Evolutionary conservation across 1,284 basidiomycete species (phyloP), one percentile per base, ranked within the genome.

Genomic region (Apiotrichum veenhuisii): DNA sequence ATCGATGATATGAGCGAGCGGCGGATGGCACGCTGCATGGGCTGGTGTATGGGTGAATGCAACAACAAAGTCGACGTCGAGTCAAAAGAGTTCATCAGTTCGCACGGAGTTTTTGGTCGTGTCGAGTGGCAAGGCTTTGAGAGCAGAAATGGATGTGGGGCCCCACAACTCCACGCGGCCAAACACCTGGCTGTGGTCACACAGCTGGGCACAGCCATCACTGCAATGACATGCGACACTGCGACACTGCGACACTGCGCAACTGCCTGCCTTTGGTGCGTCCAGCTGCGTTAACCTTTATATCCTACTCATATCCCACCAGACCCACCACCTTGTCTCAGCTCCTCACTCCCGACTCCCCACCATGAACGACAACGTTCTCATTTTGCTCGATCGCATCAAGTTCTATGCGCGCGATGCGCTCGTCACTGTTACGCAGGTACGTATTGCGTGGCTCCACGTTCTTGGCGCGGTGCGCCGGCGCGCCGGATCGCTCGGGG

Each of bases 391-490:
- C 27, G 68, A 75, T 57, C 57, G 70, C 41, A 57, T 73, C 62
- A 67, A 66, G 62, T 70, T 75, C 59, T 69, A 72, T 55, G 64
- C 68, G 2, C 50, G 58, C 36, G 68, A 70, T 58, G 61, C 70
- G 23, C 53, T 71, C 47, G 57, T 71, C 25, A 72, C 72, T 2
- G 51, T 74, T 14, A 65, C 70, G 1, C 70, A 74, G 54, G 72
- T 72, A 47, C 52, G 70, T 61, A 18, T 26, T 8, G 3, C 11
- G 5, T 3, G 26, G 12, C n/a, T 17, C n/a, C 40, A 41, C 40
- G 23, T 14, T 11, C 7, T 43, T 30, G 30, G 30, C 30, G 30
- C 30, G 7, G 30, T 7, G 30, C 7, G 12, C 30, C 30, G 30
- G 12, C 5, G 30, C 7, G 12, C 30, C 30, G 30, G n/a, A 22